Base-by-base conservation (phyloP, 176 grass and related monocot genomes). In the Calamus simplicifolius region DNA sequence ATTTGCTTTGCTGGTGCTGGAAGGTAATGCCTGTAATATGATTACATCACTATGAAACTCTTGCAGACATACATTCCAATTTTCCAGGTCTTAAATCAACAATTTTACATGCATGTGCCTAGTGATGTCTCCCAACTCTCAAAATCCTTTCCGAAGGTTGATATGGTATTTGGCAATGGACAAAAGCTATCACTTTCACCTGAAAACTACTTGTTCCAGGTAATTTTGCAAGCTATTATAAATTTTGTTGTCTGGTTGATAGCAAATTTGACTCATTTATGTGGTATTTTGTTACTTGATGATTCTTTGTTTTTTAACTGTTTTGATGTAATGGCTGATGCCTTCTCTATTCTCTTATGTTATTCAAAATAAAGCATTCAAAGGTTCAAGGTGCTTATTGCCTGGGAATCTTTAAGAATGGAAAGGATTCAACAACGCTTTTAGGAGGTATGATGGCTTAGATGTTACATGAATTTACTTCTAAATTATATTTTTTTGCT, bases 181-280 rank as follows among this genome's bases (percentile, higher is more conserved):
- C 78, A 89, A 77, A 99, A 89, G 76, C 79, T 99, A 50, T 80
- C 80, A 50, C 84, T 99, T 68, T 78, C 94, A 70, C 94, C 94
- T 72, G 94, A 99, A 83, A 99, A 99, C 75, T 99, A 93, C 76
- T 84, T 99, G 64, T 99, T 99, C 71, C 85, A 75, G 93, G 93
- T 98, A 82, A 48, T 55, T 68, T 64, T 60, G 21, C 0, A 43
- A 43, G 35, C 35, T 43, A 10, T 43, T 43, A 13, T 43, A 7
- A 43, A 13, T 43, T 43, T 43, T 43, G 12, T 2, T 43, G 7
- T 6, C 35, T 43, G 0, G 35, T 43, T 43, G 10, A 43, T 12
- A 23, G 35, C 35, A 43, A 13, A 43, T 43, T 43, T 43, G 12
- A 43, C 60, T 74, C 17, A 43, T 54, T 51, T 61, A 18, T 4